These are phyloP conservation scores for Arctium minus DNA, from an alignment of 129 eudicot species.

Conservation along the genomic window DNA sequence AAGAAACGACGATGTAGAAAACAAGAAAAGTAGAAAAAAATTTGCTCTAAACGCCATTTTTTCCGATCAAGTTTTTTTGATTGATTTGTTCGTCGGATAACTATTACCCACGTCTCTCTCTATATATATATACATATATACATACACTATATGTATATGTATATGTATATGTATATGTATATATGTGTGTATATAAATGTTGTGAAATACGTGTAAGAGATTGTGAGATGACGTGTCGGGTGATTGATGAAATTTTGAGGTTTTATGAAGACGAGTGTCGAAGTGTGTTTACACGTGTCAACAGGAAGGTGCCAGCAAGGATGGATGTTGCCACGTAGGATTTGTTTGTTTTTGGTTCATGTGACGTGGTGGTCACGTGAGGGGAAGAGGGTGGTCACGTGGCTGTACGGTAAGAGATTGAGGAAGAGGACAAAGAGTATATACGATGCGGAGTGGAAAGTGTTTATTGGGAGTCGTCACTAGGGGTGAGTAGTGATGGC, in stretches of 20 bases:
- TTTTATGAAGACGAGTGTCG: slow-evolving; percentile 12
- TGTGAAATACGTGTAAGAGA: not conserved
- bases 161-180: not conserved
- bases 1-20: slow-evolving; percentile 16
- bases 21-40: slow-evolving; percentile 11
- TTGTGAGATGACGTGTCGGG: slow-evolving; percentile 43
- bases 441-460: slow-evolving; percentile 1
- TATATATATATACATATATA: too few relatives aligned
- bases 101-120: not conserved
- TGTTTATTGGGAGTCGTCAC: not conserved
- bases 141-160: too few relatives aligned
- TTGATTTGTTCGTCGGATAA: not conserved
- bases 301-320: slow-evolving; percentile 9
- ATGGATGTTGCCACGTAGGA: not conserved
- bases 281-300: slow-evolving; percentile 26
- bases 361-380: slow-evolving; percentile 18
- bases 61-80: not conserved
- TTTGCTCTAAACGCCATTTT: slow-evolving; percentile 36
- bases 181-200: not conserved
- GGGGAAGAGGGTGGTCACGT: slow-evolving; percentile 29
- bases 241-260: slow-evolving; percentile 6
- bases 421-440: not conserved
- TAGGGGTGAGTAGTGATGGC: too few relatives aligned
- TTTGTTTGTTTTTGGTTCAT: not conserved
- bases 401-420: slow-evolving; percentile 17